A percentile compares a stretch with the other conserved stretches of the same genome.
Evolutionary conservation across 2,329 filamentous ascomycete species (phyloP).

Genomic region (Xylariaceae sp.): DNA sequence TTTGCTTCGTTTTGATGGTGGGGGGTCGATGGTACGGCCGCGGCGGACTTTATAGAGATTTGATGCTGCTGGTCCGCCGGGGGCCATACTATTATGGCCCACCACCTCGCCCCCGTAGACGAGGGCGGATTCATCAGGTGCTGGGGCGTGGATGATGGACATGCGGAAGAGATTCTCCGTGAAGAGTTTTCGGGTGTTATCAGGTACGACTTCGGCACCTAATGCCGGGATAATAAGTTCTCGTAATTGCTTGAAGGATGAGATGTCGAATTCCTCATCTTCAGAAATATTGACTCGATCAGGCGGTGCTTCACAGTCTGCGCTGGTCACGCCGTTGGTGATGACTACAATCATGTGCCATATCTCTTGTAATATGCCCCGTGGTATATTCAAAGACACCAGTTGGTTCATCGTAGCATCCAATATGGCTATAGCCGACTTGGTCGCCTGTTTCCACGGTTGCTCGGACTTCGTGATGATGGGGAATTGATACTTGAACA

Average conservation of each 20-base stretch:
- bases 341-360: conserved; percentile 66
- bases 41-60: conserved; percentile 59
- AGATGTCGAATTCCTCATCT: conserved; percentile 79
- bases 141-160: conserved; percentile 70
- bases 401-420: conserved; percentile 59
- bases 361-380: conserved; percentile 47
- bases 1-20: conserved; percentile 57
- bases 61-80: conserved; percentile 42
- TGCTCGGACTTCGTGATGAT: conserved; percentile 63
- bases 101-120: conserved; percentile 43
- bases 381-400: conserved; percentile 42
- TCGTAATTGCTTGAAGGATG: conserved; percentile 63
- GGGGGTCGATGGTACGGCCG: conserved; percentile 66
- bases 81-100: conserved; percentile 28
- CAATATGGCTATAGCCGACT: conserved; percentile 62
- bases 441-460: conserved; percentile 77
- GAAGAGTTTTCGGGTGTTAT: conserved; percentile 63
- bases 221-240: conserved; percentile 69
- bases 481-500: conserved; percentile 73
- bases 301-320: conserved; percentile 49
- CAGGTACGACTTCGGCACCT: conserved; percentile 58
- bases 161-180: conserved; percentile 71
- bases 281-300: conserved; percentile 45
- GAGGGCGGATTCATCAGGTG: conserved; percentile 48
- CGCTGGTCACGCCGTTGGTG: conserved; percentile 62